Evolutionary conservation across 2,329 filamentous ascomycete species (phyloP).

Genomic region (Fusarium sp.): DNA sequence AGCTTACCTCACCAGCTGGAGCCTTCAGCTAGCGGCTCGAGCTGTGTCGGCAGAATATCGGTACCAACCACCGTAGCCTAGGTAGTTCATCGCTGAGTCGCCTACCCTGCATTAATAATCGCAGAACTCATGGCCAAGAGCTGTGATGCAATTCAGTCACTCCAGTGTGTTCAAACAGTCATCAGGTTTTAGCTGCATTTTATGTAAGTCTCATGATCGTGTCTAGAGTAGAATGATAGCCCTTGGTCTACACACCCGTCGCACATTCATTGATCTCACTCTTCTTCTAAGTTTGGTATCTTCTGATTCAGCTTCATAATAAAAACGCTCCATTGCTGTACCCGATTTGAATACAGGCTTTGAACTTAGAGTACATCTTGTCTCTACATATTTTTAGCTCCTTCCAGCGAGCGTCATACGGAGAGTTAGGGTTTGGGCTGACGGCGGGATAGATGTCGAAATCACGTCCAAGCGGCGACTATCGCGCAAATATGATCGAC

Average conservation of each 20-base stretch:
- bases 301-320: not conserved
- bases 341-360: not conserved
- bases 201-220: not conserved
- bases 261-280: not conserved
- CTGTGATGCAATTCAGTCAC: not conserved
- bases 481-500: not conserved
- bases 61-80: not conserved
- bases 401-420: not conserved
- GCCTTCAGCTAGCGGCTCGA: slow-evolving; percentile 50
- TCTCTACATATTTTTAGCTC: not conserved
- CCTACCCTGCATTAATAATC: slow-evolving; percentile 5
- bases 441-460: not conserved
- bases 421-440: not conserved
- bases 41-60: slow-evolving; percentile 51
- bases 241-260: not conserved
- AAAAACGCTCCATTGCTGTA: not conserved
- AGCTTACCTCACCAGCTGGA: slow-evolving; percentile 59
- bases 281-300: not conserved
- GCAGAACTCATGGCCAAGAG: not conserved
- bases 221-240: not conserved
- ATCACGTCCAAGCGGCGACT: not conserved
- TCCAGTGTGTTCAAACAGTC: not conserved
- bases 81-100: not conserved
- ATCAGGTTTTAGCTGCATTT: not conserved
- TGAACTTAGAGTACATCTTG: not conserved